Percentiles rank a stretch among this genome's conserved stretches.
phyloP scores from a whole-genome alignment of 2,329 filamentous ascomycete genomes.

The Chaetomiaceae sp. region DNA sequence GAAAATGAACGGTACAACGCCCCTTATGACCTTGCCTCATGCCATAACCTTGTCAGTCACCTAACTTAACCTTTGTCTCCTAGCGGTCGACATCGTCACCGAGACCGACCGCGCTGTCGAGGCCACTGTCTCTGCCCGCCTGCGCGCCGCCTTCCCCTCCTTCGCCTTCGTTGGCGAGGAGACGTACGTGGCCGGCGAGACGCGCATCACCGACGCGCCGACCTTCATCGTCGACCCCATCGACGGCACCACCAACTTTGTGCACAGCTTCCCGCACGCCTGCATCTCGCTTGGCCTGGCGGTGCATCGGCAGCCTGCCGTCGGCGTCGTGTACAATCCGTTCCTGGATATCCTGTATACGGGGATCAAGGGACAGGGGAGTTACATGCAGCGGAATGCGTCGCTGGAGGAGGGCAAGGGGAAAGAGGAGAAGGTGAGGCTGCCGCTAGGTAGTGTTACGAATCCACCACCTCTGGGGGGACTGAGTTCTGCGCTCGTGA shows the following conservation, averaged over 20 bases:
- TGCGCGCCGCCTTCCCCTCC: slow-evolving; percentile 47
- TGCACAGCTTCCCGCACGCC: slow-evolving; percentile 67
- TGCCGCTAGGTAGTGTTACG: slow-evolving; percentile 35
- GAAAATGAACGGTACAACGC: slow-evolving; percentile 56
- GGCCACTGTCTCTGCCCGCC: slow-evolving; percentile 49
- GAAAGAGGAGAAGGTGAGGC: slow-evolving; percentile 18
- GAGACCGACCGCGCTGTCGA: slow-evolving; percentile 63
- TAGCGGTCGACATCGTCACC: slow-evolving; percentile 63
- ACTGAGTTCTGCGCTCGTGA: slow-evolving; percentile 59
- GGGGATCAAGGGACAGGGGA: slow-evolving; percentile 61
- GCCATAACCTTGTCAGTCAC: background rate
- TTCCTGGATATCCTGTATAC: slow-evolving; percentile 65
- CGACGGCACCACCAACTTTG: slow-evolving; percentile 76
- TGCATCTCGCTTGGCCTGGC: slow-evolving; percentile 72
- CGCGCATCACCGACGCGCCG: slow-evolving; percentile 55
- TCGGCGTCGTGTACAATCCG: slow-evolving; percentile 78
- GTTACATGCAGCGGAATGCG: slow-evolving; percentile 48
- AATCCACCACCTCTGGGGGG: slow-evolving; percentile 49
- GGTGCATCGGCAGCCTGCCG: slow-evolving; percentile 51
- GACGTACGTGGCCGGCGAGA: slow-evolving; percentile 62
- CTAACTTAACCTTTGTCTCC: background rate
- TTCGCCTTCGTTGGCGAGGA: slow-evolving; percentile 69
- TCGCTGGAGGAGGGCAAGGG: slow-evolving; percentile 29
- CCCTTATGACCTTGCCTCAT: too few species aligned
- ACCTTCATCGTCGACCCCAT: slow-evolving; percentile 81